Conservation (phyloP, 2,329 filamentous ascomycete species). For the Claviceps africana region DNA sequence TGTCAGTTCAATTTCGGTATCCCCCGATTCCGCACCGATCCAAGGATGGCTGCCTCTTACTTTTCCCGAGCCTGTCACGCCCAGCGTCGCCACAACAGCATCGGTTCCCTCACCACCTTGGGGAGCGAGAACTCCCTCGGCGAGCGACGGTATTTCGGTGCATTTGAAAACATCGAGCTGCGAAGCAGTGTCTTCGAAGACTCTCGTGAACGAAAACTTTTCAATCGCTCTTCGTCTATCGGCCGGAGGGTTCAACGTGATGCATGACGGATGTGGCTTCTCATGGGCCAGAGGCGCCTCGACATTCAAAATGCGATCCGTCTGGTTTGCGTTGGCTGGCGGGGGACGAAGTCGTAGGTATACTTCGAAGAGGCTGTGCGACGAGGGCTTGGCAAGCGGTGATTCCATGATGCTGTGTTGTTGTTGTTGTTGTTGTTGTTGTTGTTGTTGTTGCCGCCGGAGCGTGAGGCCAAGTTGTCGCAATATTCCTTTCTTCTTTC, state of each 20-base stretch:
- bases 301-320: slow-evolving; percentile 66
- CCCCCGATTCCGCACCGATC: no score
- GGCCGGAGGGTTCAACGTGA: slow-evolving; percentile 65
- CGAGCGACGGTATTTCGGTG: slow-evolving; percentile 57
- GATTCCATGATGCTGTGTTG: slow-evolving; percentile 22
- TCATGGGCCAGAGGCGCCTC: slow-evolving; percentile 38
- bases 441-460: not conserved
- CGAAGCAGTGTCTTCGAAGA: slow-evolving; percentile 75
- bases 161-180: slow-evolving; percentile 81
- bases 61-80: slow-evolving; percentile 93
- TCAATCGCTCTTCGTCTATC: slow-evolving; percentile 83
- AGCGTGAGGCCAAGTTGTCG: not conserved
- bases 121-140: slow-evolving; percentile 67
- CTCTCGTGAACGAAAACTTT: slow-evolving; percentile 84
- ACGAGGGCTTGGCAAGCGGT: slow-evolving; percentile 10
- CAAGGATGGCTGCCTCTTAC: slow-evolving; percentile 28
- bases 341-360: slow-evolving; percentile 74
- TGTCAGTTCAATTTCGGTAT: not conserved
- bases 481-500: not conserved
- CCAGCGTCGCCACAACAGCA: slow-evolving; percentile 78
- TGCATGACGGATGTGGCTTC: slow-evolving; percentile 43
- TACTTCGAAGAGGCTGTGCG: slow-evolving; percentile 67
- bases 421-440: no score
- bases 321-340: slow-evolving; percentile 24
- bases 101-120: slow-evolving; percentile 68